Conservation (phyloP, 805 yeast species). For the Pichia cabralensis region DNA sequence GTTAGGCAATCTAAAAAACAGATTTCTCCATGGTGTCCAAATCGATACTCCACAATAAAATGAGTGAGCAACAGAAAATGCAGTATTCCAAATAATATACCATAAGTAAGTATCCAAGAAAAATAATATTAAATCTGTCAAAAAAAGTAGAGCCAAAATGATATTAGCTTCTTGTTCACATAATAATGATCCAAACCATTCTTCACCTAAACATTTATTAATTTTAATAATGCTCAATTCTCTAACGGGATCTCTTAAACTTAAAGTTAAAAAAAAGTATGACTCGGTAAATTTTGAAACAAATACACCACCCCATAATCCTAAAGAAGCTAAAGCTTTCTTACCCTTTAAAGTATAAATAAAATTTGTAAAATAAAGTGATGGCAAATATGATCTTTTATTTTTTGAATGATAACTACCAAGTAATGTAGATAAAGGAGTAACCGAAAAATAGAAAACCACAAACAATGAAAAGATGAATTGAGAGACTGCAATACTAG, state of each 20-base stretch:
- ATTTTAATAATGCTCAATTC: conserved; percentile 51
- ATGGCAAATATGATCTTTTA: conserved; percentile 40
- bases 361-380: conserved; percentile 48
- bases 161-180: conserved; percentile 51
- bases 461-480: conserved; percentile 44
- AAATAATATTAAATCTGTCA: conserved; percentile 60
- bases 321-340: conserved; percentile 50
- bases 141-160: conserved; percentile 40
- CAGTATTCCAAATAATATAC: conserved; percentile 75
- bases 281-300: conserved; percentile 65
- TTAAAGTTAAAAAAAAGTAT: conserved; percentile 64
- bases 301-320: conserved; percentile 62
- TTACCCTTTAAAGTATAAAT: conserved; percentile 44
- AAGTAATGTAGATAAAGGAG: conserved; percentile 53
- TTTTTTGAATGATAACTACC: conserved; percentile 27
- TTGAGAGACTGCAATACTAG: conserved; percentile 43
- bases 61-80: conserved; percentile 62
- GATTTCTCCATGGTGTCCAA: conserved; percentile 85
- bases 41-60: conserved; percentile 65
- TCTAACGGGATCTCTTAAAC: conserved; percentile 63
- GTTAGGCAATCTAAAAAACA: conserved; percentile 66
- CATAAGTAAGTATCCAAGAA: conserved; percentile 77
- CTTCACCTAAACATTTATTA: conserved; percentile 53
- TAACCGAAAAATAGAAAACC: conserved; percentile 46
- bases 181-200: conserved; percentile 37